A percentile compares a stretch with the other conserved stretches of the same genome.
phyloP scores from a whole-genome alignment of 345 rosid species.

The Melaleuca alternifolia region DNA sequence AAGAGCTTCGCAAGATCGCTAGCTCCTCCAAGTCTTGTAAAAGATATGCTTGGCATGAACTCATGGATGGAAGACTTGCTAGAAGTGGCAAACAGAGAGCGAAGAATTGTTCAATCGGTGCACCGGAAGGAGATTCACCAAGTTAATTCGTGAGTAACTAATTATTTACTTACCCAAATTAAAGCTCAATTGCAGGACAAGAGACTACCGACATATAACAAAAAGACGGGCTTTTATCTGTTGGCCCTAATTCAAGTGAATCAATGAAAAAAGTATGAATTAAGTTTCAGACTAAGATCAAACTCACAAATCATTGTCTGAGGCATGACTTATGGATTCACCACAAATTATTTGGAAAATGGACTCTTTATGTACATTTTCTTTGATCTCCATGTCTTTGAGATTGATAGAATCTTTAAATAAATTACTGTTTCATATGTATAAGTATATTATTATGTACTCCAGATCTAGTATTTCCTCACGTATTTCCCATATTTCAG shows the following conservation, averaged over 20 bases:
- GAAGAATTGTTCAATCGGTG: neutral
- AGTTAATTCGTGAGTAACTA: neutral
- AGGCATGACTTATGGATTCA: neutral
- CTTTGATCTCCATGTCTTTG: neutral
- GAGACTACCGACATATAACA: neutral
- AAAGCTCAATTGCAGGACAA: neutral
- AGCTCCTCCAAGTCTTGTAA: neutral
- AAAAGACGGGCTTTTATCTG: fast-evolving
- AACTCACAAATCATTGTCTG: neutral
- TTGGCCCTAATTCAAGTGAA: neutral
- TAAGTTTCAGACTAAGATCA: neutral
- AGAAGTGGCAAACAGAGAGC: neutral
- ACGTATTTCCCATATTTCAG: slow-evolving; percentile 4
- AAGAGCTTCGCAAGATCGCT: slow-evolving; percentile 1
- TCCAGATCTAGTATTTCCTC: neutral
- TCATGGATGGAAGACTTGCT: slow-evolving; percentile 3
- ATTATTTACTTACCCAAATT: neutral
- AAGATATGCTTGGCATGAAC: neutral
- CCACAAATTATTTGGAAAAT: neutral
- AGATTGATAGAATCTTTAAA: neutral
- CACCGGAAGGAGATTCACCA: neutral
- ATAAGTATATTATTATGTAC: neutral
- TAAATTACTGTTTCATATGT: neutral
- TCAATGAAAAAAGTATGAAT: neutral
- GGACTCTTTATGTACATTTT: neutral